These are phyloP conservation scores for Candida gigantensis DNA, from an alignment of 1,139 yeast genomes.

Conservation along the genomic window DNA sequence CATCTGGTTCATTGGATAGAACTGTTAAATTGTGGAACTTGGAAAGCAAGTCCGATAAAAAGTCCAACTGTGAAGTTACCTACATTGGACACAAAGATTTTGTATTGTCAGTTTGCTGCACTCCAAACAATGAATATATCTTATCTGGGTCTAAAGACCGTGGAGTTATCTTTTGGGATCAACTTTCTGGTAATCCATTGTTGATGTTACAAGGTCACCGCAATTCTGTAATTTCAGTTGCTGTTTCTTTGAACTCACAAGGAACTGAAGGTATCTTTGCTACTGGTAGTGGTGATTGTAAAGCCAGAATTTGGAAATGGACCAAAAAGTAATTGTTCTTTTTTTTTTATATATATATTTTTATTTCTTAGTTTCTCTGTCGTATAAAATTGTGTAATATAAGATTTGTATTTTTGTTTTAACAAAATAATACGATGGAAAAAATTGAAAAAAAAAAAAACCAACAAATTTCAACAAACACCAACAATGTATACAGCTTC, in stretches of 20 bases:
- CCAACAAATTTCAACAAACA: constrained; percentile 2
- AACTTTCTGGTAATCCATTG: constrained; percentile 86
- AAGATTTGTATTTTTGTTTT: too few relatives aligned
- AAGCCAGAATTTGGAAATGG: constrained; percentile 95
- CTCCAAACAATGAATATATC: constrained; percentile 91
- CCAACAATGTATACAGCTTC: constrained; percentile 61
- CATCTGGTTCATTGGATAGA: constrained; percentile 93
- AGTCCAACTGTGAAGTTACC: constrained; percentile 82
- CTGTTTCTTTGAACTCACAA: constrained; percentile 76
- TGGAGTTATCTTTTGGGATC: constrained; percentile 97
- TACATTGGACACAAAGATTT: constrained; percentile 96
- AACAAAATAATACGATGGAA: too few relatives aligned
- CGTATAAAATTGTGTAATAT: too few relatives aligned
- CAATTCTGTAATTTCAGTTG: constrained; percentile 92
- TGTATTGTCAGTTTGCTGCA: constrained; percentile 89
- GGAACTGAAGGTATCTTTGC: constrained; percentile 83
- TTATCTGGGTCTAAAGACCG: constrained; percentile 96
- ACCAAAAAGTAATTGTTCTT: constrained; percentile 24
- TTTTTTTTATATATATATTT: not conserved
- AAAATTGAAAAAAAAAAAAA: constrained; percentile 3
- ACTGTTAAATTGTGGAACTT: constrained; percentile 96
- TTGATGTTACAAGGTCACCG: constrained; percentile 97
- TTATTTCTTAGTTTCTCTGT: too few relatives aligned
- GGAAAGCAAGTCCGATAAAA: constrained; percentile 56
- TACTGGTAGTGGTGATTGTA: constrained; percentile 97